Conservation (phyloP, 2,329 filamentous ascomycete genomes). For the Fusarium sp. region DNA sequence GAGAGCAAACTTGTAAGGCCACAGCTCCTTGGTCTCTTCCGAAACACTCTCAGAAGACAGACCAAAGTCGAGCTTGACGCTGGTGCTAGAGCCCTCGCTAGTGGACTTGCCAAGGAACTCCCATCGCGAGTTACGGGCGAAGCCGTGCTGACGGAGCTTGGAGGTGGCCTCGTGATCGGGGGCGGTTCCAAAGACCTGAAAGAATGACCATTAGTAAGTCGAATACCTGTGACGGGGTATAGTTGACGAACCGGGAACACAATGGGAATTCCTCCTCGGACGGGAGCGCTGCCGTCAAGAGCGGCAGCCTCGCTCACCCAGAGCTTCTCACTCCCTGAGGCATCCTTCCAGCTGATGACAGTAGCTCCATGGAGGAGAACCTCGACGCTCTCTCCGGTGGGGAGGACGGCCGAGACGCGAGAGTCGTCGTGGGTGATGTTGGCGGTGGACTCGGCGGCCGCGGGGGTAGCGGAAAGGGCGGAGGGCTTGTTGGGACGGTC, state of each 20-base stretch:
- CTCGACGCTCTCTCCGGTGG: slow-evolving; percentile 87
- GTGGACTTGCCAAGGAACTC: slow-evolving; percentile 90
- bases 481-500: slow-evolving; percentile 88
- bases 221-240: background rate
- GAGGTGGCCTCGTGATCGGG: slow-evolving; percentile 82
- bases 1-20: slow-evolving; percentile 89
- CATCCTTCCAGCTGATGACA: slow-evolving; percentile 91
- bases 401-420: slow-evolving; percentile 81
- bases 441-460: slow-evolving; percentile 79
- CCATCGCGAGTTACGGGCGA: slow-evolving; percentile 91
- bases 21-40: slow-evolving; percentile 75
- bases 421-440: slow-evolving; percentile 77
- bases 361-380: slow-evolving; percentile 93
- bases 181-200: slow-evolving; percentile 85
- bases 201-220: background rate
- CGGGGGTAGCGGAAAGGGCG: slow-evolving; percentile 79
- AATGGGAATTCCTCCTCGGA: slow-evolving; percentile 90
- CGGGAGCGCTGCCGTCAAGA: slow-evolving; percentile 88
- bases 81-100: slow-evolving; percentile 66
- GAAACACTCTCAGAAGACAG: slow-evolving; percentile 80
- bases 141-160: slow-evolving; percentile 90
- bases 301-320: slow-evolving; percentile 85
- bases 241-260: slow-evolving; percentile 86
- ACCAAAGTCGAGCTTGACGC: slow-evolving; percentile 95
- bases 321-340: slow-evolving; percentile 81